A percentile compares a stretch with the other conserved stretches of the same genome.
These are phyloP conservation scores for Alternaria brassicicola DNA, from an alignment of 2,329 filamentous ascomycete species.

Conservation along the genomic window DNA sequence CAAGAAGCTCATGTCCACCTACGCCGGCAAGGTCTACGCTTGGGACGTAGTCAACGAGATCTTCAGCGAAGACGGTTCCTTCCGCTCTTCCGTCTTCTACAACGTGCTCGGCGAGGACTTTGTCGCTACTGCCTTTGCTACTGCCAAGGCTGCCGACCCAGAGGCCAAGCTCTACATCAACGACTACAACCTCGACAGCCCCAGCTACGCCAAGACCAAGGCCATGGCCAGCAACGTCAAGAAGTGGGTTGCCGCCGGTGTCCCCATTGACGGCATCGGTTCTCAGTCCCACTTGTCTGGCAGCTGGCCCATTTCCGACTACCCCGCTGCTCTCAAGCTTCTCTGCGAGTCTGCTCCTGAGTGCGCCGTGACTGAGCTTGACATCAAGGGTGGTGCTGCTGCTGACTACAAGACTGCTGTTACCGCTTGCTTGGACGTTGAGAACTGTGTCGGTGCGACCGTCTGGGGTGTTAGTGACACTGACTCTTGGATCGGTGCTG, in stretches of 20 bases:
- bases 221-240: conserved; percentile 65
- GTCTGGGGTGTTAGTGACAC: conserved; percentile 61
- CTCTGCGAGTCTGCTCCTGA: conserved; percentile 62
- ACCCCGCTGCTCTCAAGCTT: conserved; percentile 58
- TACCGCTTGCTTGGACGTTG: conserved; percentile 63
- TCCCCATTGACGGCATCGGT: conserved; percentile 70
- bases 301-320: conserved; percentile 53
- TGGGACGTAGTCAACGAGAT: conserved; percentile 56
- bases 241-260: conserved; percentile 66
- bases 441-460: conserved; percentile 69
- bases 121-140: conserved; percentile 71
- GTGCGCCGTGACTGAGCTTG: conserved; percentile 70
- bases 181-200: conserved; percentile 68
- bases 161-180: conserved; percentile 76
- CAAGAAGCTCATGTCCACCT: conserved; percentile 62
- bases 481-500: conserved; percentile 51
- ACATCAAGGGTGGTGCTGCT: conserved; percentile 64
- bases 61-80: conserved; percentile 64
- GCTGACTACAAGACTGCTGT: conserved; percentile 63
- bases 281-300: conserved; percentile 62
- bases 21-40: conserved; percentile 67
- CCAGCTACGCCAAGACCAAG: conserved; percentile 63
- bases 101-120: conserved; percentile 73
- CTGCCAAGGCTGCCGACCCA: conserved; percentile 70
- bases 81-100: conserved; percentile 68